Base-by-base conservation (phyloP, 768 basidiomycete genomes). In the Kwoniella mangroviensis region DNA sequence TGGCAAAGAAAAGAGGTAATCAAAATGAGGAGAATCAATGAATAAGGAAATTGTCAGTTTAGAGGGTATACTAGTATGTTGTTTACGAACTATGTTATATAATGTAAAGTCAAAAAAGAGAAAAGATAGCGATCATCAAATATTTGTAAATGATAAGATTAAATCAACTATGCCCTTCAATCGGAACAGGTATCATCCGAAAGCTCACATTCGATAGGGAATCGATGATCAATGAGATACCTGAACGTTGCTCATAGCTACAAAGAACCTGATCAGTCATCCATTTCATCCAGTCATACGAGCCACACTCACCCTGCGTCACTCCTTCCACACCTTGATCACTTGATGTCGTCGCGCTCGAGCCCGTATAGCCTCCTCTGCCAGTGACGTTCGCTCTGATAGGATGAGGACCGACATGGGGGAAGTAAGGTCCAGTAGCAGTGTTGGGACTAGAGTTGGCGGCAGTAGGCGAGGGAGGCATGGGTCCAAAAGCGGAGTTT, bases 371-470 rank as follows among this genome's bases (percentile, higher is more conserved):
- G 10, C 68, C 65, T 24, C 58, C 68, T 49, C 52, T 54, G 43
- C 67, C 67, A 53, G 53, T 74, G 19, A 63, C 68, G 45, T 69
- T 69, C 4, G 68, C 68, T 40, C 68, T 40, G 11, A 69, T 69
- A 21, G 68, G 68, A 63, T 69, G 69, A 34, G 54, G 68, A 19
- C 69, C 59, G 13, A 57, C 60, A 34, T 61, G 63, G 3, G 77
- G 75, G 58, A 79, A 79, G 34, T 70, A 76, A 53, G 70, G 77
- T 17, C 73, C 75, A 60, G 71, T 79, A n/a, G 77, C 74, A 19
- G 77, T 79, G 54, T 72, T 76, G 2, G 77, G 75, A 61, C 75
- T 75, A 4, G 65, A 62, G 17, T 51, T 73, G 3, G 70, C 55
- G 13, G 65, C 69, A 26, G 70, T 67, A 11, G 74, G 75, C 4